A percentile compares a stretch with the other conserved stretches of the same genome.
Conservation (phyloP, 106 monocot species). For the Phalaenopsis aphrodite region DNA sequence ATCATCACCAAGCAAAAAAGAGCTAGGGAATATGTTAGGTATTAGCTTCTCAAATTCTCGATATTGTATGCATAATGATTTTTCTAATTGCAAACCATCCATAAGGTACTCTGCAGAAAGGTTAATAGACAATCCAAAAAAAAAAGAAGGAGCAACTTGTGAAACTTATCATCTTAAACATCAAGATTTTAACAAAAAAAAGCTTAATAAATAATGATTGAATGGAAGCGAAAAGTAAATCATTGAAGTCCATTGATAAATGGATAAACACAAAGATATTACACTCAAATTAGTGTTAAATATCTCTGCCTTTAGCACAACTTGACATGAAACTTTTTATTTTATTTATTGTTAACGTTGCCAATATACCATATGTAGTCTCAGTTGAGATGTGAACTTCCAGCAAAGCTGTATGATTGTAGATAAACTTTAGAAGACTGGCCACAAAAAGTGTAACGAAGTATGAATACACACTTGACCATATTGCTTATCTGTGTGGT, state of each 20-base stretch:
- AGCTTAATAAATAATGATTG: neutral
- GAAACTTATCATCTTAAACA: neutral
- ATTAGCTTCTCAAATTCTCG: neutral
- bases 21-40: neutral
- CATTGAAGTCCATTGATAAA: neutral
- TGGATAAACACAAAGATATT: neutral
- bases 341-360: neutral
- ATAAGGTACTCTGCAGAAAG: neutral
- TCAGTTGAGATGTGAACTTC: neutral
- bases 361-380: neutral
- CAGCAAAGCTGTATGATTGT: neutral
- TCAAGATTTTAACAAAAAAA: neutral
- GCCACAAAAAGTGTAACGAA: neutral
- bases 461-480: neutral
- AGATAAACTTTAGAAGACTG: neutral
- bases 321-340: neutral
- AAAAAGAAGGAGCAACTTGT: neutral
- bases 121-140: neutral
- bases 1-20: neutral
- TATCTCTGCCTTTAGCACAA: neutral
- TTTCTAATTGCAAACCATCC: no score
- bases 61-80: neutral
- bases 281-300: neutral
- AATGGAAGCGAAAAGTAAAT: neutral
- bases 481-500: neutral